Conservation (phyloP, 768 basidiomycete genomes). For the Tylopilus sp. region DNA sequence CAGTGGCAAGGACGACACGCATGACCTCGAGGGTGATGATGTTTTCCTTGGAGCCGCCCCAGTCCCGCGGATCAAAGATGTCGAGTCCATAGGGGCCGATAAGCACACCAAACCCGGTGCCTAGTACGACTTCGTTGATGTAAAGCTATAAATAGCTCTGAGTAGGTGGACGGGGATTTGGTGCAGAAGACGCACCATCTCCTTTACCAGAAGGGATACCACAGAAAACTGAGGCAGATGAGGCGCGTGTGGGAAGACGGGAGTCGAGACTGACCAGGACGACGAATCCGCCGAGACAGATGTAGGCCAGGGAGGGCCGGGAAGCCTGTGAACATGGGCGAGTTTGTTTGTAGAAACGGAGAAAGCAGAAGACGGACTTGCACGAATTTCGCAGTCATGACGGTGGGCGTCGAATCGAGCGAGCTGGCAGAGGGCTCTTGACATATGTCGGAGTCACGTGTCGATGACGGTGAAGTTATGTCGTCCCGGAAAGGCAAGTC, state of each 20-base stretch:
- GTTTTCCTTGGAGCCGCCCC: constrained; percentile 54
- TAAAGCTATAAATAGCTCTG: constrained; percentile 50
- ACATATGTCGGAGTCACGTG: too few relatives aligned
- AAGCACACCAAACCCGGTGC: constrained; percentile 59
- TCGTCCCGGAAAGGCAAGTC: background rate
- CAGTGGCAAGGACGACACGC: constrained; percentile 84
- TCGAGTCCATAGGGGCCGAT: constrained; percentile 72
- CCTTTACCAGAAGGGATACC: constrained; percentile 78
- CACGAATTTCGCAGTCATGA: constrained; percentile 22
- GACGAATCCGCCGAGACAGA: constrained; percentile 57
- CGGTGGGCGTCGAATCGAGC: background rate
- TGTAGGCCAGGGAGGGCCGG: constrained; percentile 53
- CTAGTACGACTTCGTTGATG: constrained; percentile 92
- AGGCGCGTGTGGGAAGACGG: background rate
- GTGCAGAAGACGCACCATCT: constrained; percentile 49
- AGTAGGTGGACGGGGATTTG: background rate
- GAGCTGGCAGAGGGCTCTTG: too few relatives aligned
- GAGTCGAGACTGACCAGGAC: constrained; percentile 37
- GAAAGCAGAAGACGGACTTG: constrained; percentile 20
- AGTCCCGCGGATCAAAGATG: constrained; percentile 73
- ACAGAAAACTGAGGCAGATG: constrained; percentile 63
- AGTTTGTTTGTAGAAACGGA: constrained; percentile 18
- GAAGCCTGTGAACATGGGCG: constrained; percentile 42
- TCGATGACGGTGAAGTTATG: background rate
- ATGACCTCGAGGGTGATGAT: constrained; percentile 85